Percentiles rank a stretch among this genome's conserved stretches.
These are phyloP conservation scores for Cylindrotheca closterium DNA, from an alignment of 108 stramenopile genomes.

Conservation along the genomic window DNA sequence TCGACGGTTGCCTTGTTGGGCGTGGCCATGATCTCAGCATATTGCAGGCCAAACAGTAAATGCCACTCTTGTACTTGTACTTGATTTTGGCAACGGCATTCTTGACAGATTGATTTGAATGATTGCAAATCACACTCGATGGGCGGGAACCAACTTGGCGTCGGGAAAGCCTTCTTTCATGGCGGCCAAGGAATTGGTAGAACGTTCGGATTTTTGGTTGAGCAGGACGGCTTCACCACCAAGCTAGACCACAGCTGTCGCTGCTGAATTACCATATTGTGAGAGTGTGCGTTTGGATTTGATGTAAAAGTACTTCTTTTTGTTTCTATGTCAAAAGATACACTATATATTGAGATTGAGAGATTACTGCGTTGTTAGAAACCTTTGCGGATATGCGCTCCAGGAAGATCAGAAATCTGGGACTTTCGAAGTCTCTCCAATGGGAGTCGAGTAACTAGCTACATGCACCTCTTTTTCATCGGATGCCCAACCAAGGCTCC, in stretches of 20 bases:
- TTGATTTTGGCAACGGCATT: constrained; percentile 33
- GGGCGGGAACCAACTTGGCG: constrained; percentile 25
- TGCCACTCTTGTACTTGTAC: constrained; percentile 18
- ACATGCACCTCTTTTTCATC: too few species aligned
- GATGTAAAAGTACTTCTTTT: too few species aligned
- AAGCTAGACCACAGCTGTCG: constrained; percentile 13
- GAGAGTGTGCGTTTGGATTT: too few species aligned
- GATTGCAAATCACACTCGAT: constrained; percentile 48
- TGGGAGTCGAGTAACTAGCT: too few species aligned
- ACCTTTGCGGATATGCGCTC: too few species aligned
- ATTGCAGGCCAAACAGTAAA: constrained; percentile 43
- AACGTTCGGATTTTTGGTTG: constrained; percentile 15
- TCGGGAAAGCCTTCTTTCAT: constrained; percentile 14
- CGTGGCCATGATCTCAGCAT: constrained; percentile 63
- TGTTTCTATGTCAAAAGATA: too few species aligned
- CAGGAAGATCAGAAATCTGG: too few species aligned
- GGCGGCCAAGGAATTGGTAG: neutral
- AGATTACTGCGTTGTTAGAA: too few species aligned
- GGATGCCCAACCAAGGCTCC: too few species aligned
- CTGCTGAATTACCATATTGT: too few species aligned
- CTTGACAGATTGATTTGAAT: constrained; percentile 35
- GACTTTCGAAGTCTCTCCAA: too few species aligned
- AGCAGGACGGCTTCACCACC: constrained; percentile 27
- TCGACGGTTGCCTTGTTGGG: constrained; percentile 42
- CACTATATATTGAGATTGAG: too few species aligned